Evolutionary conservation across 2,329 filamentous ascomycete species (phyloP), one percentile per base, ranked within the genome.

Genomic region (Mycocentrospora acerina): DNA sequence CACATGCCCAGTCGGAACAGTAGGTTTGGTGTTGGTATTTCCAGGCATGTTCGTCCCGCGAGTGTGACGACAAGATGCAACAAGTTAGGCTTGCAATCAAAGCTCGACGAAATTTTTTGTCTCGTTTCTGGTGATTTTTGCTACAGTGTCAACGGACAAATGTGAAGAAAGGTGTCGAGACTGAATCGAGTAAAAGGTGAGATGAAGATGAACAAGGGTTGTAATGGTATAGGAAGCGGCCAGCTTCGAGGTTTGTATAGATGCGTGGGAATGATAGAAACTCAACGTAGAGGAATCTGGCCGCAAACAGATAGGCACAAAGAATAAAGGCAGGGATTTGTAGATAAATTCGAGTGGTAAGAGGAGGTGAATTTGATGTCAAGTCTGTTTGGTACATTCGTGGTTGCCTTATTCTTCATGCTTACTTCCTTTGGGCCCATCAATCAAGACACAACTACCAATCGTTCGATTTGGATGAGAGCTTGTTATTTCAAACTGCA

Each of bases 201-300:
- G 18, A 28, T n/a, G 22, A 19, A 27, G 24, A 6, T 36, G 24
- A 17, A 24, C n/a, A n/a, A n/a, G n/a, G n/a, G n/a, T n/a, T n/a
- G 16, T 29, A 25, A 39, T 18, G 29, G 24, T 26, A 19, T 27
- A 33, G 34, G 39, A 27, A 14, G 34, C 38, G 35, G 41, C 44
- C 51, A 54, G 48, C 48, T 41, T 49, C 45, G 12, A 16, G 29
- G 32, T 17, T 34, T 24, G 36, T 31, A 33, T 17, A 9, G 10
- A 27, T 14, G n/a, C 15, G 15, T 36, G 34, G 30, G 36, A 25
- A 41, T 24, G 14, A 24, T 2, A 18, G 22, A 30, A 24, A 11
- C 24, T 32, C 24, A 13, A 31, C 12, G 22, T 36, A 29, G 32
- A 32, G 15, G 44, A 55, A 53, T 42, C 51, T 48, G 48, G 45